phyloP scores from a whole-genome alignment of 2,329 filamentous ascomycete species.

The Aspergillus ibericus region DNA sequence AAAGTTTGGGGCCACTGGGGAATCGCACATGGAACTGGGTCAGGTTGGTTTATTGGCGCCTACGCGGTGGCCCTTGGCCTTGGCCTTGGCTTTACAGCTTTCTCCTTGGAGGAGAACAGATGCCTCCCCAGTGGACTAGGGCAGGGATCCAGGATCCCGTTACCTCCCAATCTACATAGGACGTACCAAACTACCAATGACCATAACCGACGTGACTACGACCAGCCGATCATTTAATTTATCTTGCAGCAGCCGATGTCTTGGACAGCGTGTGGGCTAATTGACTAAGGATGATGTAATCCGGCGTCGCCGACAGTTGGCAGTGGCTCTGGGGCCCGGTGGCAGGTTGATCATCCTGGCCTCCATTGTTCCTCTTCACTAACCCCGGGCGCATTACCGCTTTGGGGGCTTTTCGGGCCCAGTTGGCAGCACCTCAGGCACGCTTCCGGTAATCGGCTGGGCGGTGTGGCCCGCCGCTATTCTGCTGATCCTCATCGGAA shows the following conservation, averaged over 20 bases:
- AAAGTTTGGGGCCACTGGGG: slow-evolving; percentile 17
- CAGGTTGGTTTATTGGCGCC: neutral
- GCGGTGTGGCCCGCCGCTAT: slow-evolving; percentile 10
- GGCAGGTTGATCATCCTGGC: neutral
- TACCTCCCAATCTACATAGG: too few relatives aligned
- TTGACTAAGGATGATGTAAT: slow-evolving; percentile 8
- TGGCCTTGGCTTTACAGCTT: too few relatives aligned
- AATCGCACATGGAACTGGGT: slow-evolving; percentile 15
- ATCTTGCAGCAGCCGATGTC: slow-evolving; percentile 3
- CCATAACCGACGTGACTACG: too few relatives aligned
- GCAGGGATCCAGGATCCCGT: too few relatives aligned
- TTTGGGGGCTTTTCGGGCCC: slow-evolving; percentile 1
- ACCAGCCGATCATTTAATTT: neutral
- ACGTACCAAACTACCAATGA: too few relatives aligned
- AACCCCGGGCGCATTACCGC: slow-evolving; percentile 13
- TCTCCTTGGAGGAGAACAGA: too few relatives aligned
- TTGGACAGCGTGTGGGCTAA: neutral
- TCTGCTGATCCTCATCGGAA: slow-evolving; percentile 8
- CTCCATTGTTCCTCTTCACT: neutral
- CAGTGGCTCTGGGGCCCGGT: neutral
- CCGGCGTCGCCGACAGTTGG: slow-evolving; percentile 8
- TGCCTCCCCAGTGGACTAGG: too few relatives aligned
- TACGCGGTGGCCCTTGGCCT: too few relatives aligned
- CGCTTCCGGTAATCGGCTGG: slow-evolving; percentile 9
- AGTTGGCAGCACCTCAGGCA: neutral